phyloP scores from a whole-genome alignment of 2,329 filamentous ascomycete genomes.

The Phyllosticta capitalensis region DNA sequence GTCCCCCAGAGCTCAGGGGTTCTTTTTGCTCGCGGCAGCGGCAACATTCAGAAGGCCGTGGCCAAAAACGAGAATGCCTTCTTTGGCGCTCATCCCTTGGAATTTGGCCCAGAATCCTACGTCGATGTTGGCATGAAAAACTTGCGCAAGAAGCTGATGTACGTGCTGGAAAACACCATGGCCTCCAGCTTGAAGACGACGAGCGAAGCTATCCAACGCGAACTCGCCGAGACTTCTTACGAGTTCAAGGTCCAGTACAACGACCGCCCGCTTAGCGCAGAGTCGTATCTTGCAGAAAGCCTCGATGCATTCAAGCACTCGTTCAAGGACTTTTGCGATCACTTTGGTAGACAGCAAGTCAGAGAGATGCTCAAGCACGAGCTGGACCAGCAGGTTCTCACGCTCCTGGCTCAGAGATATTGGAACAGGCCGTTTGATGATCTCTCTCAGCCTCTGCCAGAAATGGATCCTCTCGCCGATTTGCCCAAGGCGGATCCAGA shows the following conservation, averaged over 20 bases:
- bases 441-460: constrained; percentile 55
- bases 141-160: constrained; percentile 91
- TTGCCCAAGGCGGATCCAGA: constrained; percentile 79
- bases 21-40: constrained; percentile 73
- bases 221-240: constrained; percentile 92
- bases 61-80: constrained; percentile 79
- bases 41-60: constrained; percentile 72
- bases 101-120: constrained; percentile 66
- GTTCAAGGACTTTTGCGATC: constrained; percentile 86
- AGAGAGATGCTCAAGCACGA: constrained; percentile 82
- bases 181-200: constrained; percentile 82
- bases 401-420: constrained; percentile 84
- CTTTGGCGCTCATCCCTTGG: constrained; percentile 72
- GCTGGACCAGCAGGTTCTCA: constrained; percentile 87
- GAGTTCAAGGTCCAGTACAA: constrained; percentile 99
- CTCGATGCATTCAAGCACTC: constrained; percentile 95
- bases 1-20: constrained; percentile 55
- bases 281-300: constrained; percentile 92
- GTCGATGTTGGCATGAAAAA: constrained; percentile 75
- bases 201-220: constrained; percentile 84
- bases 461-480: constrained; percentile 63
- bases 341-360: constrained; percentile 83
- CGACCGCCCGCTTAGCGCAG: constrained; percentile 84
- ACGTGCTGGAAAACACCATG: constrained; percentile 95
- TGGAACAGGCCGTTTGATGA: constrained; percentile 96